Evolutionary conservation across 139 green algal species (phyloP).

Genomic region (Chlorella sp.): DNA sequence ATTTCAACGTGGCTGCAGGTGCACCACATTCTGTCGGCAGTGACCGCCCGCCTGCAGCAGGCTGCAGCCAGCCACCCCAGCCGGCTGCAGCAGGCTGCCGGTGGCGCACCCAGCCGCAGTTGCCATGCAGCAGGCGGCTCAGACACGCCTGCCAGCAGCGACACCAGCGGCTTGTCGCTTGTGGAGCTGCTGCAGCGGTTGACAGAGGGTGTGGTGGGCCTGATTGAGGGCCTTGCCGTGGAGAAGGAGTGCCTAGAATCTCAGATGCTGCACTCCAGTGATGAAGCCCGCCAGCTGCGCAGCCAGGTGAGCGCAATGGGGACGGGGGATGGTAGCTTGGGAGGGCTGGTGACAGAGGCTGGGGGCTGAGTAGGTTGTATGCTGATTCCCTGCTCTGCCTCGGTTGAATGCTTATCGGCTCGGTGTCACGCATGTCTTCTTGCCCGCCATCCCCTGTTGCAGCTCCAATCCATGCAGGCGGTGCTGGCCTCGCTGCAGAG

Average conservation of each 20-base stretch:
- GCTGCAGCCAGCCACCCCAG: constrained; percentile 11
- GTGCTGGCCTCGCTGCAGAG: constrained; percentile 34
- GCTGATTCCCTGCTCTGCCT: too few species aligned
- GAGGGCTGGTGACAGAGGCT: too few species aligned
- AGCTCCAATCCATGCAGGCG: constrained; percentile 22
- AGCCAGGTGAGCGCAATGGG: constrained; percentile 8
- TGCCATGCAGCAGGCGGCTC: neutral
- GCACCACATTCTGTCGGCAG: constrained; percentile 13
- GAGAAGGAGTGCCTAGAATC: constrained; percentile 38
- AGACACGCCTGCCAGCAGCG: neutral
- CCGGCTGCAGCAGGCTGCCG: neutral
- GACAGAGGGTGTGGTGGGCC: constrained; percentile 29
- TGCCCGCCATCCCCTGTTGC: neutral
- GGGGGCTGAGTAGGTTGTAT: too few species aligned
- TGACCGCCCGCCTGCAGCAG: constrained; percentile 16
- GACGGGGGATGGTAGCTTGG: too few species aligned
- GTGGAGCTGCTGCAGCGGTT: constrained; percentile 31
- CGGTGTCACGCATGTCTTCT: neutral
- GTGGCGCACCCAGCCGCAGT: neutral
- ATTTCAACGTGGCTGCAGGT: too few species aligned
- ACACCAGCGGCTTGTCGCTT: neutral
- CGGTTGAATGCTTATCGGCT: too few species aligned
- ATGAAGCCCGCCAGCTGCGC: constrained; percentile 20
- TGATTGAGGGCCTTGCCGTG: constrained; percentile 34
- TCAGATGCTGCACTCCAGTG: constrained; percentile 19